These are phyloP conservation scores for Sporothrix brasiliensis DNA, from an alignment of 2,329 filamentous ascomycete genomes.

Conservation along the genomic window DNA sequence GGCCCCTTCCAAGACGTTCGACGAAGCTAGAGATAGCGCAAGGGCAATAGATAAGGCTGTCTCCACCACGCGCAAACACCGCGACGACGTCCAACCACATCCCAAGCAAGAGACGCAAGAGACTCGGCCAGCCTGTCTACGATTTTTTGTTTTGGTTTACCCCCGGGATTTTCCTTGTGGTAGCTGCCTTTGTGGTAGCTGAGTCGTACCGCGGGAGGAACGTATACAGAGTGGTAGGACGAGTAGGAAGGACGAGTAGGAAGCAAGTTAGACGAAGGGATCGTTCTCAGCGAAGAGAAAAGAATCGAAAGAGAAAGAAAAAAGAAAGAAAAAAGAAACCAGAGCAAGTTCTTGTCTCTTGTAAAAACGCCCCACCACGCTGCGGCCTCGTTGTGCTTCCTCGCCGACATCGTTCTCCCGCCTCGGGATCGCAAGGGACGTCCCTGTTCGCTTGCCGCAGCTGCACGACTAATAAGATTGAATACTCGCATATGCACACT, in stretches of 20 bases:
- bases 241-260: background rate
- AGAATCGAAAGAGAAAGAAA: background rate
- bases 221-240: background rate
- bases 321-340: background rate
- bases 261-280: background rate
- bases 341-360: background rate
- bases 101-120: background rate
- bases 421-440: constrained; percentile 18
- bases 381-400: constrained; percentile 29
- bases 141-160: background rate
- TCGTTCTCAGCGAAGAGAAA: background rate
- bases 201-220: background rate
- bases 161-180: constrained; percentile 23
- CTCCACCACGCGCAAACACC: constrained; percentile 5
- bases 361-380: constrained; percentile 10
- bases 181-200: constrained; percentile 27
- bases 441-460: background rate
- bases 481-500: background rate
- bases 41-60: constrained; percentile 26
- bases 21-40: constrained; percentile 17
- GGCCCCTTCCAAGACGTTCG: background rate
- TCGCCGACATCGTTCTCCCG: constrained; percentile 19
- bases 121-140: background rate
- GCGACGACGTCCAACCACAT: constrained; percentile 8
- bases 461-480: constrained; percentile 28